Evolutionary conservation across 2,329 filamentous ascomycete species (phyloP), one percentile per base, ranked within the genome.

Genomic region (Cordyceps javanica): DNA sequence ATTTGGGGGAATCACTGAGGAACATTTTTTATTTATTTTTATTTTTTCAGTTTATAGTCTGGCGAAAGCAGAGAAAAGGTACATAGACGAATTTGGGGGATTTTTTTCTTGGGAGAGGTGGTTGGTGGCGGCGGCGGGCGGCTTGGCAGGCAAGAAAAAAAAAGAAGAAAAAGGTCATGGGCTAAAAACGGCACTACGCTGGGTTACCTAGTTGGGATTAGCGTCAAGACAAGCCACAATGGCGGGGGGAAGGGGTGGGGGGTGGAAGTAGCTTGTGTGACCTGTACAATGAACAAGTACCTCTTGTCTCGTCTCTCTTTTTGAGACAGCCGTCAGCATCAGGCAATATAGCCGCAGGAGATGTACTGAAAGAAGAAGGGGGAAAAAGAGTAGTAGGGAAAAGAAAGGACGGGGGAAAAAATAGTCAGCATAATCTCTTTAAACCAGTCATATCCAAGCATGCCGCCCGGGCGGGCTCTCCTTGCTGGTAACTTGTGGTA

Each of bases 91-190:
- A 51, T n/a, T n/a, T n/a, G n/a, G n/a, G n/a, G n/a, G n/a, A n/a
- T n/a, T n/a, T n/a, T n/a, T n/a, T n/a, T n/a, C n/a, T n/a, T n/a
- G n/a, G n/a, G n/a, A 34, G 39, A 53, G 50, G 42, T 53, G 36
- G 36, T 10, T 54, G 44, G 51, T 53, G 51, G 51, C 51, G 34
- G 51, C 51, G 50, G 38, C 38, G 39, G 21, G 39, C 39, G 39
- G 13, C 51, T 53, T 53, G 51, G 51, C 51, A 9, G 49, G n/a
- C 49, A 53, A 38, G n/a, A n/a, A n/a, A n/a, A n/a, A 14, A 4
- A 4, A 38, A 38, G 16, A n/a, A n/a, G n/a, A 14, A 4, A 4
- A 38, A 38, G 16, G 13, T n/a, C 16, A 42, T 11, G 16, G 45
- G 46, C 48, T 39, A 39, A 39, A 19, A 28, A 32, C 10, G 45